Evolutionary conservation across 306 rosid genomes (phyloP).

Genomic region (Vachellia collinsii): DNA sequence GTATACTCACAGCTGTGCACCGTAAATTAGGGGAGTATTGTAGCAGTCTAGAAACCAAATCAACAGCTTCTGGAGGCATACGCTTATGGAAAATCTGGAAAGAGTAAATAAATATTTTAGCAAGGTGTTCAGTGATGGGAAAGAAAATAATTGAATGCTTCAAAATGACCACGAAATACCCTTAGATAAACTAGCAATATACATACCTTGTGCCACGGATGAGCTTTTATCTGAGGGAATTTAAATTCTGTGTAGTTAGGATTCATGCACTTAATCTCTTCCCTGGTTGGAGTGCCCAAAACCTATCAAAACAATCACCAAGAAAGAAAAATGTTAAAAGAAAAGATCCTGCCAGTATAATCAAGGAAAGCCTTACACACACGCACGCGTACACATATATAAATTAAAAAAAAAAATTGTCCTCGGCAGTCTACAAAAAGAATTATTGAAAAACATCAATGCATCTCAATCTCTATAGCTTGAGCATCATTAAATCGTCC

Average conservation of each 20-base stretch:
- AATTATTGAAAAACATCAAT: background rate
- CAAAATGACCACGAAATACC: background rate
- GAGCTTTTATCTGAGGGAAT: constrained; percentile 94
- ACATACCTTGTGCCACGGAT: constrained; percentile 93
- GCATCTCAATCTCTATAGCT: background rate
- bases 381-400: no score
- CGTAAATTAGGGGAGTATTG: constrained; percentile 90
- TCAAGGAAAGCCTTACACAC: no score
- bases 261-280: constrained; percentile 95
- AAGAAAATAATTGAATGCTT: constrained; percentile 8
- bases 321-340: background rate
- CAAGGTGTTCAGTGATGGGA: background rate
- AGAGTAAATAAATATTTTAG: constrained; percentile 13
- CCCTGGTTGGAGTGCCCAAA: constrained; percentile 93
- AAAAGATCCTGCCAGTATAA: background rate
- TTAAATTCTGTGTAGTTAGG: constrained; percentile 92
- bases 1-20: constrained; percentile 74
- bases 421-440: background rate
- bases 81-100: constrained; percentile 84
- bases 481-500: background rate
- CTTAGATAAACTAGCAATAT: constrained; percentile 2
- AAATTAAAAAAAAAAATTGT: background rate
- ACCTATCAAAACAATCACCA: constrained; percentile 48
- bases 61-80: constrained; percentile 97
- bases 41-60: constrained; percentile 86